Evolutionary conservation across 371 early-diverging fungal genomes (phyloP).

Genomic region (Rhizopus stolonifer): DNA sequence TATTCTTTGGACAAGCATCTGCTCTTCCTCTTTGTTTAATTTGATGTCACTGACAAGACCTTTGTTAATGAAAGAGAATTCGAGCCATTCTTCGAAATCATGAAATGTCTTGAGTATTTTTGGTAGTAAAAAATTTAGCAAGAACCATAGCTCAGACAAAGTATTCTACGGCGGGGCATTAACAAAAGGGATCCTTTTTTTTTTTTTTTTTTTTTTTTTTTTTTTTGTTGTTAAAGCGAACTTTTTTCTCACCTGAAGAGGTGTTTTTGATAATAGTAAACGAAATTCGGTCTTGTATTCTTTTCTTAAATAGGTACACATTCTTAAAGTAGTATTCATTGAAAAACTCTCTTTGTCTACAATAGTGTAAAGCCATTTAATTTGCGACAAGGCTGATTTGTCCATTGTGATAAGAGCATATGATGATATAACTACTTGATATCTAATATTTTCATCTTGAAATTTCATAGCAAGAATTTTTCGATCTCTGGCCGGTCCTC

Average conservation of each 20-base stretch:
- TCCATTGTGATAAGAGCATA: slow-evolving; percentile 98
- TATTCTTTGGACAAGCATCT: slow-evolving; percentile 95
- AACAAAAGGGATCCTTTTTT: too few relatives aligned
- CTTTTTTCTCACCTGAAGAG: slow-evolving; percentile 83
- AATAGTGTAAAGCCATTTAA: slow-evolving; percentile 95
- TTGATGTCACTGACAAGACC: slow-evolving; percentile 87
- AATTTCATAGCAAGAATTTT: slow-evolving; percentile 67
- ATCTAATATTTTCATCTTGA: slow-evolving; percentile 65
- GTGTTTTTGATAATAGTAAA: slow-evolving; percentile 98
- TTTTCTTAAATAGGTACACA: slow-evolving; percentile 84
- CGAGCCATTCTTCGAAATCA: slow-evolving; percentile 98
- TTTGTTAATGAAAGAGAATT: slow-evolving; percentile 87
- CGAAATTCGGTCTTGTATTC: slow-evolving; percentile 89
- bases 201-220: too few relatives aligned
- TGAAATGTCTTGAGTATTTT: slow-evolving; percentile 94
- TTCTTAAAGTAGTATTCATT: slow-evolving; percentile 93
- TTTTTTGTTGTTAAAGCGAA: slow-evolving; percentile 56
- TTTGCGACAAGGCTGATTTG: slow-evolving; percentile 74
- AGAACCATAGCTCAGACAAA: slow-evolving; percentile 97
- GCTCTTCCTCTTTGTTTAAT: slow-evolving; percentile 96
- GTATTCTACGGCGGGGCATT: too few relatives aligned
- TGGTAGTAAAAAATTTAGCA: slow-evolving; percentile 97
- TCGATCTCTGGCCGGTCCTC: slow-evolving; percentile 79
- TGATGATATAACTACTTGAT: slow-evolving; percentile 97
- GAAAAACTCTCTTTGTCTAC: slow-evolving; percentile 99